Percentiles rank a stretch among this genome's conserved stretches.
These are phyloP conservation scores for Phytophthora fragariae DNA, from an alignment of 352 stramenopile species.

Conservation along the genomic window DNA sequence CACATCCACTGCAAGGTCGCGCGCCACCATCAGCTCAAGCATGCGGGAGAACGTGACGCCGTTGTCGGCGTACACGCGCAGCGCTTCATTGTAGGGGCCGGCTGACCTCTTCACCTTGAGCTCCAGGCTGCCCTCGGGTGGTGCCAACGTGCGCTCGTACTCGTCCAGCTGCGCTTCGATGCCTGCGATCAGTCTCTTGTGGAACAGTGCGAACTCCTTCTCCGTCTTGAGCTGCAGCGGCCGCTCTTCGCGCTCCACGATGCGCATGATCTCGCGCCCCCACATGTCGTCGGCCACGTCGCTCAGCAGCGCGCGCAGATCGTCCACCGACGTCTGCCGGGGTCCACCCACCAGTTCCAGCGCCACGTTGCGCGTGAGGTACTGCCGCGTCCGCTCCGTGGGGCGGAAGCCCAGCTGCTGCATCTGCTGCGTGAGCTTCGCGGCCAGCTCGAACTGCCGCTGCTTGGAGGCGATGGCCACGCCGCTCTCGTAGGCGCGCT, in stretches of 20 bases:
- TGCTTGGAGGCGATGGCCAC: slow-evolving; percentile 81
- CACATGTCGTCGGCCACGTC: slow-evolving; percentile 40
- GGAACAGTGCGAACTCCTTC: slow-evolving; percentile 58
- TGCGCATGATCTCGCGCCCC: slow-evolving; percentile 63
- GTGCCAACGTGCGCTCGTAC: slow-evolving; percentile 46
- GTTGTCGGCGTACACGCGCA: slow-evolving; percentile 69
- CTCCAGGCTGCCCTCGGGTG: neutral
- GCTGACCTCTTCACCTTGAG: slow-evolving; percentile 30
- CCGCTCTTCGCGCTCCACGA: slow-evolving; percentile 62
- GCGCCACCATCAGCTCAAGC: slow-evolving; percentile 68
- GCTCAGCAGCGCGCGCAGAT: slow-evolving; percentile 46
- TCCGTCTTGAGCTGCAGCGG: slow-evolving; percentile 69
- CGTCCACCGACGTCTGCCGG: slow-evolving; percentile 35
- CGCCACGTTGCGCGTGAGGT: slow-evolving; percentile 63
- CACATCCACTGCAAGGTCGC: slow-evolving; percentile 51
- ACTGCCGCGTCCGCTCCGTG: slow-evolving; percentile 53
- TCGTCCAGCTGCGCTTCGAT: slow-evolving; percentile 54
- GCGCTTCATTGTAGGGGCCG: slow-evolving; percentile 66
- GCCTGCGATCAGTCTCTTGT: slow-evolving; percentile 46
- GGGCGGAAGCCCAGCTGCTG: slow-evolving; percentile 41
- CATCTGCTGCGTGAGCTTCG: slow-evolving; percentile 57
- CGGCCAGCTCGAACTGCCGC: slow-evolving; percentile 61
- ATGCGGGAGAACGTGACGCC: slow-evolving; percentile 60
- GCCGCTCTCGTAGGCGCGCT: slow-evolving; percentile 64
- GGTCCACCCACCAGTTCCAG: slow-evolving; percentile 47